phyloP scores from a whole-genome alignment of 2,329 filamentous ascomycete species.

The Colletotrichum tanaceti region DNA sequence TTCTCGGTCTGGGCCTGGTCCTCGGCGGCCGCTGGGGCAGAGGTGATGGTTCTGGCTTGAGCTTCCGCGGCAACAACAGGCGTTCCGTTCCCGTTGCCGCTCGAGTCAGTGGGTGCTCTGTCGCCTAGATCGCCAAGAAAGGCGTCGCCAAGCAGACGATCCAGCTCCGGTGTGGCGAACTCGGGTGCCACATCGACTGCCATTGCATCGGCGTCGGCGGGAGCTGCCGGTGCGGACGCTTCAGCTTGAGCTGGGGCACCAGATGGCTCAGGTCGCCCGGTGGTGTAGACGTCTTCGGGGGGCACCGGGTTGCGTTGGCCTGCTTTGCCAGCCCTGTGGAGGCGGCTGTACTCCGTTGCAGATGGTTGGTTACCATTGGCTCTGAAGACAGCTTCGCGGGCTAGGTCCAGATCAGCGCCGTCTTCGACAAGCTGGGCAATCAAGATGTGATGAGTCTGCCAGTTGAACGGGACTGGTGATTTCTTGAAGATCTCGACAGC shows the following conservation, averaged over 20 bases:
- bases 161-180: conserved; percentile 42
- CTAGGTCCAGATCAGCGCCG: conserved; percentile 70
- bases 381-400: conserved; percentile 83
- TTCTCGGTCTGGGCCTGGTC: conserved; percentile 44
- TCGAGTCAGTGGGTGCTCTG: conserved; percentile 44
- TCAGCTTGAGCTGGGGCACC: conserved; percentile 44
- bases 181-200: conserved; percentile 47
- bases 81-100: conserved; percentile 41
- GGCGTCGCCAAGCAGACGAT: conserved; percentile 44
- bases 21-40: conserved; percentile 43
- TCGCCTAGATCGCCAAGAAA: conserved; percentile 43
- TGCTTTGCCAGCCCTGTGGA: conserved; percentile 67
- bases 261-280: conserved; percentile 44
- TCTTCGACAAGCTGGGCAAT: conserved; percentile 53
- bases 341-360: conserved; percentile 80
- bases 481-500: conserved; percentile 58
- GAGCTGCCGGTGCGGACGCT: conserved; percentile 28
- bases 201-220: conserved; percentile 47
- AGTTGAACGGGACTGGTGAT: conserved; percentile 59
- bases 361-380: conserved; percentile 73
- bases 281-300: conserved; percentile 62
- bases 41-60: conserved; percentile 28
- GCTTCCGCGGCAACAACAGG: conserved; percentile 19
- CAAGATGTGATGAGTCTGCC: conserved; percentile 48
- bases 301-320: conserved; percentile 77